These are phyloP conservation scores for Metschnikowia colocasiae DNA, from an alignment of 805 yeast genomes.

Conservation along the genomic window DNA sequence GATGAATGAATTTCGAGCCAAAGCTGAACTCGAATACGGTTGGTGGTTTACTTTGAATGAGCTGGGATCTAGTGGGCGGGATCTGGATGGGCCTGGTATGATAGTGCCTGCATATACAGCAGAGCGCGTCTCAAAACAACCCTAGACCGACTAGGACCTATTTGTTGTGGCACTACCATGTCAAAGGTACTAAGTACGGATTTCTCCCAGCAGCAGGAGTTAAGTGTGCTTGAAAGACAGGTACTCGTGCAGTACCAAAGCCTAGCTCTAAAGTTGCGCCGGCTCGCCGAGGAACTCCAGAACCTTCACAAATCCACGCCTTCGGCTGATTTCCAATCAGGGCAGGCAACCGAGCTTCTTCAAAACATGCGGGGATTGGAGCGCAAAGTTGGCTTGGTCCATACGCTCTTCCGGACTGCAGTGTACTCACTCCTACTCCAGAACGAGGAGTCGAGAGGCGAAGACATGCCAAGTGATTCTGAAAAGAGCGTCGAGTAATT, in stretches of 20 bases:
- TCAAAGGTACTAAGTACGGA: constrained; percentile 11
- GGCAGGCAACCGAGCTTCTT: constrained; percentile 29
- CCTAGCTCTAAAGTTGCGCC: constrained; percentile 31
- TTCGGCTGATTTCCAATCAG: constrained; percentile 5
- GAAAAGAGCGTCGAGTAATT: background rate
- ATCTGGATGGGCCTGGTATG: no score
- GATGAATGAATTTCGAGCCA: no score
- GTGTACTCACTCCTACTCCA: constrained; percentile 62
- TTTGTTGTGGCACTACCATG: background rate
- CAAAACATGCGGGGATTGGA: constrained; percentile 59
- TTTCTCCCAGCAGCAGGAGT: constrained; percentile 10
- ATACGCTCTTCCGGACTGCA: constrained; percentile 65
- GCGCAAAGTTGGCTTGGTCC: constrained; percentile 58
- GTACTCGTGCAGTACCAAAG: constrained; percentile 37
- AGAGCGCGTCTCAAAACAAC: background rate
- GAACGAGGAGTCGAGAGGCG: constrained; percentile 12
- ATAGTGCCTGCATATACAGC: background rate
- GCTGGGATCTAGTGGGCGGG: no score
- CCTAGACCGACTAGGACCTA: no score
- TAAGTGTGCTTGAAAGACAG: constrained; percentile 31
- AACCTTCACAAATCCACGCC: constrained; percentile 19
- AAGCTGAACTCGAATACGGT: no score
- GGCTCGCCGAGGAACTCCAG: constrained; percentile 31
- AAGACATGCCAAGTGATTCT: background rate
- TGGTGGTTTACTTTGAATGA: no score